Conservation (phyloP, 139 green algal species). For the Micromonas commoda region DNA sequence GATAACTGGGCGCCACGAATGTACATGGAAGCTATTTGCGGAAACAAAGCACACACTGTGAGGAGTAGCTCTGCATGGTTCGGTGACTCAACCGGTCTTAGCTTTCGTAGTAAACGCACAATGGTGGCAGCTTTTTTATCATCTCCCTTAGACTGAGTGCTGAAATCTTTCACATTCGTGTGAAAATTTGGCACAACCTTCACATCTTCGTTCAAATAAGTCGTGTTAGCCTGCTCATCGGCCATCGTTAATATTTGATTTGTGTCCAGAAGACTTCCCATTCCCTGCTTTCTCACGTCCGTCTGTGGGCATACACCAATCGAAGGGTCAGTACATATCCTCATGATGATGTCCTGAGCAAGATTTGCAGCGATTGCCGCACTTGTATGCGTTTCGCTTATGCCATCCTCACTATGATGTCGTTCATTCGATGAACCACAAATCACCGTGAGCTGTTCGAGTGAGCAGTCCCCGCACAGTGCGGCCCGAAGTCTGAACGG, state of each 20-base stretch:
- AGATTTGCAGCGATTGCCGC: too few relatives aligned
- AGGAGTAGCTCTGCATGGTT: neutral
- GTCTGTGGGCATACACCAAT: too few relatives aligned
- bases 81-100: neutral
- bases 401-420: neutral
- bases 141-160: too few relatives aligned
- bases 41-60: neutral
- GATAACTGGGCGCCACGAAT: neutral
- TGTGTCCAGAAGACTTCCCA: too few relatives aligned
- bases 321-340: too few relatives aligned
- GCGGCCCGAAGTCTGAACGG: neutral
- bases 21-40: neutral
- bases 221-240: too few relatives aligned
- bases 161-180: too few relatives aligned
- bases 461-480: neutral
- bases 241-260: too few relatives aligned
- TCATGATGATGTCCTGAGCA: too few relatives aligned
- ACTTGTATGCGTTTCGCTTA: neutral
- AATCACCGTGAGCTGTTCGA: constrained; percentile 13
- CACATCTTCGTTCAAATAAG: too few relatives aligned
- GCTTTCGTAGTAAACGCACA: neutral
- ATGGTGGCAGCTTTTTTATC: neutral
- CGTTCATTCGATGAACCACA: neutral
- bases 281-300: too few relatives aligned
- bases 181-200: too few relatives aligned